Conservation (phyloP, 2,329 filamentous ascomycete genomes). For the Alternaria solani region DNA sequence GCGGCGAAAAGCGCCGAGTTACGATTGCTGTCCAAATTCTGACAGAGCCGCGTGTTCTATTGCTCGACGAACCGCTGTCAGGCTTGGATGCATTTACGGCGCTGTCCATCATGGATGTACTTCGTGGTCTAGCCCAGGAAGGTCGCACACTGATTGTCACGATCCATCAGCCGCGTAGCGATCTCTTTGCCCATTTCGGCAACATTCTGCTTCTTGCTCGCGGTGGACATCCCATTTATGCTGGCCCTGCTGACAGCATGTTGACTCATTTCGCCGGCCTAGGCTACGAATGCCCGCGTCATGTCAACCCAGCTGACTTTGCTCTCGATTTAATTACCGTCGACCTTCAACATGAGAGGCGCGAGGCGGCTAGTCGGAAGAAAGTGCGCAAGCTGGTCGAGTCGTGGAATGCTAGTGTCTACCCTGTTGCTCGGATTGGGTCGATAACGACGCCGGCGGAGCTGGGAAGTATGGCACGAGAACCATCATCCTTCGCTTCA, state of each 20-base stretch:
- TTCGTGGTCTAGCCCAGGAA: conserved; percentile 74
- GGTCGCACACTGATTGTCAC: conserved; percentile 78
- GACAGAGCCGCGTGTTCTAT: conserved; percentile 75
- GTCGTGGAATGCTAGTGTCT: conserved; percentile 59
- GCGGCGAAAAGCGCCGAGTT: conserved; percentile 79
- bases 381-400: conserved; percentile 69
- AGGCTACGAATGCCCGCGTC: conserved; percentile 70
- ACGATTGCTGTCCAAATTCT: conserved; percentile 81
- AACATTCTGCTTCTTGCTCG: conserved; percentile 75
- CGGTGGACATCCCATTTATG: conserved; percentile 73
- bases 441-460: conserved; percentile 72
- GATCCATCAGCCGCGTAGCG: conserved; percentile 78
- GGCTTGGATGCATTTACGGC: conserved; percentile 82
- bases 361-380: conserved; percentile 69
- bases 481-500: conserved; percentile 66
- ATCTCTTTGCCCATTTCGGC: conserved; percentile 75
- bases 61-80: conserved; percentile 79
- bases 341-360: conserved; percentile 71
- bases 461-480: conserved; percentile 71
- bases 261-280: conserved; percentile 68
- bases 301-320: conserved; percentile 81
- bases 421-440: conserved; percentile 33
- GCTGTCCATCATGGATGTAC: conserved; percentile 73
- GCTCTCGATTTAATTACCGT: conserved; percentile 79
- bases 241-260: conserved; percentile 70